A percentile compares a stretch with the other conserved stretches of the same genome.
Conservation (phyloP, 768 basidiomycete genomes). For the Cantharellus cinnabarinus region DNA sequence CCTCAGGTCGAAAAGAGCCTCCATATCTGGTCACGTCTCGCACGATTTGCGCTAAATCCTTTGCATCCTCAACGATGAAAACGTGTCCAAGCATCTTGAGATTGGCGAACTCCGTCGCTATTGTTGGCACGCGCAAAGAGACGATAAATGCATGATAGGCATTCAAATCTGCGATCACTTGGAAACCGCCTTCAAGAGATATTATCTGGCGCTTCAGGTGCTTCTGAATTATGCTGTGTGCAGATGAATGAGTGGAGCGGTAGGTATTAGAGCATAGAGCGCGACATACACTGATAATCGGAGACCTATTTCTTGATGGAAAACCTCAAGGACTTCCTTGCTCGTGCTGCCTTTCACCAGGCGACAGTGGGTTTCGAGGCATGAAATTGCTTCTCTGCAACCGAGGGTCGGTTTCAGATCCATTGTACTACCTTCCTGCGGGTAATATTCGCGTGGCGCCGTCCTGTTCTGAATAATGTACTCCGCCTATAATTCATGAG, state of each 20-base stretch:
- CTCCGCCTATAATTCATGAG: conserved; percentile 46
- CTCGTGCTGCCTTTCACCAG: conserved; percentile 84
- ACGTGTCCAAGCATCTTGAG: conserved; percentile 96
- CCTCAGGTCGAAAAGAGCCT: conserved; percentile 86
- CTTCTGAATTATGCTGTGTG: conserved; percentile 72
- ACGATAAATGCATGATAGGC: conserved; percentile 78
- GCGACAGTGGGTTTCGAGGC: conserved; percentile 78
- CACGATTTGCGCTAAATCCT: conserved; percentile 90
- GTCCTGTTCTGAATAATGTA: conserved; percentile 76
- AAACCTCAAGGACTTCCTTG: conserved; percentile 91
- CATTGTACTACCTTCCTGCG: conserved; percentile 53
- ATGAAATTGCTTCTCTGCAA: conserved; percentile 75
- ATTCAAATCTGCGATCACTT: conserved; percentile 90
- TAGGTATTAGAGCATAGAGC: neutral
- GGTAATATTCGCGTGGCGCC: conserved; percentile 75
- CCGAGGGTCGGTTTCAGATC: conserved; percentile 76
- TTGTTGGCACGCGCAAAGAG: conserved; percentile 66
- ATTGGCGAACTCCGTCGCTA: conserved; percentile 77
- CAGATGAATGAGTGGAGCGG: neutral
- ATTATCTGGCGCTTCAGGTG: conserved; percentile 97
- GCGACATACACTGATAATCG: conserved; percentile 54
- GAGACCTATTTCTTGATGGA: conserved; percentile 93
- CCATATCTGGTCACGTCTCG: conserved; percentile 90
- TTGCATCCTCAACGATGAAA: conserved; percentile 87
- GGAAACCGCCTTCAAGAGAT: conserved; percentile 81